Base-by-base conservation (phyloP, 495 filamentous ascomycete genomes). In the Aspergillus diversus region DNA sequence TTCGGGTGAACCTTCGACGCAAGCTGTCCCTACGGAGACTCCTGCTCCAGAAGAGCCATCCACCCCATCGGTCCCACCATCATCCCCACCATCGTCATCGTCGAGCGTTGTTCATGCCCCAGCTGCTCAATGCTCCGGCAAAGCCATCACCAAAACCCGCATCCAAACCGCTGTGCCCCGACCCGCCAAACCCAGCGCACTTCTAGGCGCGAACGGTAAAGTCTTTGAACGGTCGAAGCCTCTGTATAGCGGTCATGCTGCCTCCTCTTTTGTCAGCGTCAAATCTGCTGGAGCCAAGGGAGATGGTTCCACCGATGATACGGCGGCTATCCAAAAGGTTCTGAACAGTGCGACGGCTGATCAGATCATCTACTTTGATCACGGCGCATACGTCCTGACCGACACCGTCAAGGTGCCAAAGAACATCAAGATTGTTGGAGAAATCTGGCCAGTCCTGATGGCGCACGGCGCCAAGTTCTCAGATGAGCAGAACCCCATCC, bases 401-500 rank as follows among this genome's bases (percentile, higher is more conserved):
- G 83, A 87, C 57, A 97, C 94, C 2, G 77, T 99, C 74, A 87
- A 89, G 71, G 83, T 98, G 5, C 94, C 94, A 51, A 75, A 75
- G 68, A 59, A 75, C 48, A 75, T 77, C 69, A 76, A 74, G 66
- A 94, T 98, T 70, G 89, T 89, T n/a, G 94, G 94, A 69, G 94
- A 98, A 73, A 86, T 93, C 67, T 95, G 90, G 89, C 87, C 94
- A 17, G 76, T 96, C 43, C 91, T 98, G 61, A 90, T 98, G 84
- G 93, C 91, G 7, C 84, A 87, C 33, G 92, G 92, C 50, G 70
- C 73, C 33, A 83, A 83, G 32, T 98, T 96, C 78, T 76, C 84
- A 56, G 86, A 95, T 70, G 79, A 86, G 33, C 63, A 73, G 32
- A 90, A 91, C 66, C 93, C 94, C 9, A 69, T 79, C 42, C 73